Percentiles rank a stretch among this genome's conserved stretches.
phyloP scores from a whole-genome alignment of 2,329 filamentous ascomycete species.

The Dactylella cylindrospora region DNA sequence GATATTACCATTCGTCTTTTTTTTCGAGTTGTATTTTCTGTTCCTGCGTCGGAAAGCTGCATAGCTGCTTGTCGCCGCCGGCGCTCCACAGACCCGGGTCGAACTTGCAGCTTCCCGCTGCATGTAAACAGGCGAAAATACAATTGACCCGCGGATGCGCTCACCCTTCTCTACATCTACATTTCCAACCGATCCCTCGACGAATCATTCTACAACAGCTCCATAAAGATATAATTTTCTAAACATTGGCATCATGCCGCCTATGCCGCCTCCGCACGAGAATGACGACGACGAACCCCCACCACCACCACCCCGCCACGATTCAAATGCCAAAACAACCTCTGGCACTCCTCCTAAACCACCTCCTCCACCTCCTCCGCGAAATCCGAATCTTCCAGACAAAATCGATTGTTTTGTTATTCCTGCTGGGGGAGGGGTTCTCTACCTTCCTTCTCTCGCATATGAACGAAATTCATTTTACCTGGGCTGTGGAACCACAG shows the following conservation, averaged over 20 bases:
- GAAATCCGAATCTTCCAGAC: constrained; percentile 33
- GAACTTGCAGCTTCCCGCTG: too few relatives aligned
- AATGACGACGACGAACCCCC: constrained; percentile 42
- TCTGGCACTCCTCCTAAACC: constrained; percentile 40
- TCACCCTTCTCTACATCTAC: too few relatives aligned
- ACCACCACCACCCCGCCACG: constrained; percentile 45
- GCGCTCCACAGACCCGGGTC: too few relatives aligned
- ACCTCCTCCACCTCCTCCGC: constrained; percentile 28
- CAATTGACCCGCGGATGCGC: too few relatives aligned
- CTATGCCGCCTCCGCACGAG: constrained; percentile 14
- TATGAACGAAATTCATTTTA: constrained; percentile 47
- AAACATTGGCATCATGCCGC: constrained; percentile 11
- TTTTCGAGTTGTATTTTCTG: too few relatives aligned
- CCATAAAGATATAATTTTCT: neutral
- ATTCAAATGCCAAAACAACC: constrained; percentile 44
- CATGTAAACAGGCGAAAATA: too few relatives aligned
- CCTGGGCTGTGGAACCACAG: constrained; percentile 44
- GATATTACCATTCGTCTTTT: too few relatives aligned
- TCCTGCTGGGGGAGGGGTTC: constrained; percentile 46
- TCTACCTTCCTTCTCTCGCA: constrained; percentile 47
- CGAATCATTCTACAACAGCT: neutral
- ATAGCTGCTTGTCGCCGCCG: too few relatives aligned
- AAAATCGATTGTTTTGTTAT: constrained; percentile 47
- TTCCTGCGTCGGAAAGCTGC: too few relatives aligned
- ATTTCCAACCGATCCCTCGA: neutral